Percentiles rank a stretch among this genome's conserved stretches.
These are phyloP conservation scores for Hydrangea macrophylla DNA, from an alignment of 148 eudicot species.

Conservation along the genomic window DNA sequence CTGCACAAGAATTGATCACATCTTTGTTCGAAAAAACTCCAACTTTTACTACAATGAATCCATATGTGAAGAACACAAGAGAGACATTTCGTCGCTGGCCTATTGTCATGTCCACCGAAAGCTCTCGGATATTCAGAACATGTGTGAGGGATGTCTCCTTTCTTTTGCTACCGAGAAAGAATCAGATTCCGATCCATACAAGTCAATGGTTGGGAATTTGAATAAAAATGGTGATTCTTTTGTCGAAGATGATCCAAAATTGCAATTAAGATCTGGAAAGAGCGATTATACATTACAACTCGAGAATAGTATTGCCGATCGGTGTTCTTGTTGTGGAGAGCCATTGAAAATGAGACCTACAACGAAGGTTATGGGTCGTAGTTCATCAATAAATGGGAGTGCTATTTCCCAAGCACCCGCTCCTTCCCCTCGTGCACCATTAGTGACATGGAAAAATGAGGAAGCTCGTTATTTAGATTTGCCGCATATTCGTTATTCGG, in stretches of 20 bases:
- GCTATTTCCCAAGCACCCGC: conserved; percentile 39
- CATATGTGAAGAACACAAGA: conserved; percentile 82
- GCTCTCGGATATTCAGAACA: conserved; percentile 62
- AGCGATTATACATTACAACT: conserved; percentile 25
- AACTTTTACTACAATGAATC: conserved; percentile 60
- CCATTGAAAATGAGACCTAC: conserved; percentile 51
- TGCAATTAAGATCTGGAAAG: conserved; percentile 25
- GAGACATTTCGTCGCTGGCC: conserved; percentile 78
- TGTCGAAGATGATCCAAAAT: conserved; percentile 52
- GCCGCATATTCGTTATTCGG: conserved; percentile 42
- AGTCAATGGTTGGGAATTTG: conserved; percentile 37
- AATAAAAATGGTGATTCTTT: conserved; percentile 48
- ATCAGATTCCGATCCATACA: conserved; percentile 37
- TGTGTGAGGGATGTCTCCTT: conserved; percentile 93
- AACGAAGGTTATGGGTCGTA: conserved; percentile 24
- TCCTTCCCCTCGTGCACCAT: conserved; percentile 65
- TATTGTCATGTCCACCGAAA: conserved; percentile 85
- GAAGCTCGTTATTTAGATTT: conserved; percentile 47
- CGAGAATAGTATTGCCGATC: conserved; percentile 17
- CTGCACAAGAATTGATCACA: conserved; percentile 80
- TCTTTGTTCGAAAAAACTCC: conserved; percentile 37
- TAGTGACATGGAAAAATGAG: conserved; percentile 41
- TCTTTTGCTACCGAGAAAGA: conserved; percentile 64
- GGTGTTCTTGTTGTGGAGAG: conserved; percentile 93
- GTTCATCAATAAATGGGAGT: conserved; percentile 20